Evolutionary conservation across 139 green algal genomes (phyloP).

Genomic region (Limnomonas spitsbergensis): DNA sequence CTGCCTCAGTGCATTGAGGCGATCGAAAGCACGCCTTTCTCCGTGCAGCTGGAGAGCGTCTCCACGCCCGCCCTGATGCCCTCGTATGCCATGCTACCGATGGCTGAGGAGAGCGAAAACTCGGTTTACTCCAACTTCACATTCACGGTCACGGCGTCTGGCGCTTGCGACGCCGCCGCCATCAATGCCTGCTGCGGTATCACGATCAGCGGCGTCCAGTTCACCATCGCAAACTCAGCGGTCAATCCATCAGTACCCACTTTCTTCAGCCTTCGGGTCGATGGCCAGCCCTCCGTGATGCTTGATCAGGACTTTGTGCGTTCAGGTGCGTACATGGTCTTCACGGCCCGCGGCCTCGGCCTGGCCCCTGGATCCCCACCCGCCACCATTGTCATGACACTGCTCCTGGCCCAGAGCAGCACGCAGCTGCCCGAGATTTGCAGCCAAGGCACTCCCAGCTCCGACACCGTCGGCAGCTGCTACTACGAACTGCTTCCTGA

Average conservation of each 20-base stretch:
- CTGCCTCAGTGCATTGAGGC: neutral
- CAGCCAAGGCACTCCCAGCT: neutral
- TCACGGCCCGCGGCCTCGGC: neutral
- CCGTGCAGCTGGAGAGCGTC: neutral
- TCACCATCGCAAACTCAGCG: neutral
- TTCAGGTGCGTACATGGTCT: neutral
- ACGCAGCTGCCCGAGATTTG: neutral
- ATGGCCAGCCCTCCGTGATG: neutral
- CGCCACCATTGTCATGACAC: neutral
- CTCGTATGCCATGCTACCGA: neutral
- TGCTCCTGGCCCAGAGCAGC: neutral
- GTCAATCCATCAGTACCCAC: neutral
- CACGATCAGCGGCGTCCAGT: neutral
- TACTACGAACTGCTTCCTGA: neutral
- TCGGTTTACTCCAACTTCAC: neutral
- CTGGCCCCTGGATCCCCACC: neutral
- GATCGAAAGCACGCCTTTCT: neutral
- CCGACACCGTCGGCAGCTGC: neutral
- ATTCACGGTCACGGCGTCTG: neutral
- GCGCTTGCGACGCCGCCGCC: neutral
- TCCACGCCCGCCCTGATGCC: neutral
- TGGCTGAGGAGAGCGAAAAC: too few species aligned
- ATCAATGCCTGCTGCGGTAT: slow-evolving; percentile 10
- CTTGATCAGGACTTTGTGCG: neutral
- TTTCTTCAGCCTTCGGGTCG: neutral